phyloP scores from a whole-genome alignment of 2,329 filamentous ascomycete species.

The Aspergillus alliaceus region DNA sequence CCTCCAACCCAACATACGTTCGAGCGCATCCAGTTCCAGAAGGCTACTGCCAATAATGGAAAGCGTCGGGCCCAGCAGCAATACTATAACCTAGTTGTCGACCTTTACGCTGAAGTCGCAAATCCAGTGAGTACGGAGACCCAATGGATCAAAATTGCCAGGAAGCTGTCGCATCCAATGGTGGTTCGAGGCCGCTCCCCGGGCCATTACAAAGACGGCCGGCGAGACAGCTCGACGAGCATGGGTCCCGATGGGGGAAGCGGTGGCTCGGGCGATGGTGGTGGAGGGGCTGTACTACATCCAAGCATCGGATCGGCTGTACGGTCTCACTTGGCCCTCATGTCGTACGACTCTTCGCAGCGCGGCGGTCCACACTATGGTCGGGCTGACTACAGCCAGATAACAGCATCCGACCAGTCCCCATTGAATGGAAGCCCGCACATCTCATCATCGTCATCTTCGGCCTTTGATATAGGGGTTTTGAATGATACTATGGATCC shows the following conservation, averaged over 20 bases:
- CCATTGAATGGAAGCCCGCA: conserved; percentile 40
- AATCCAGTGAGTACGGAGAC: conserved; percentile 40
- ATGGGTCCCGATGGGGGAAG: conserved; percentile 67
- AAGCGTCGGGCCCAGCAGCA: conserved; percentile 88
- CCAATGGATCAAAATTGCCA: conserved; percentile 69
- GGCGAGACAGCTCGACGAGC: conserved; percentile 68
- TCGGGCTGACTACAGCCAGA: conserved; percentile 37
- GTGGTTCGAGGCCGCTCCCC: conserved; percentile 84
- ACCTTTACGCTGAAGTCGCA: conserved; percentile 72
- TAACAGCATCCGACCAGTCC: conserved; percentile 36
- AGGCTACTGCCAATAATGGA: conserved; percentile 89
- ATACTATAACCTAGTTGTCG: conserved; percentile 87
- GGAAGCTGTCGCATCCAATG: conserved; percentile 73
- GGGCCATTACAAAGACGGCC: conserved; percentile 73
- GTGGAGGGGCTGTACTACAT: conserved; percentile 28
- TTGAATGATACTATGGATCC: conserved; percentile 41
- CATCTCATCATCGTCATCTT: conserved; percentile 41
- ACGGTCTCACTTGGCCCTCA: conserved; percentile 33
- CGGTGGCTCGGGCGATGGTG: conserved; percentile 42
- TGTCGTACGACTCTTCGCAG: conserved; percentile 36
- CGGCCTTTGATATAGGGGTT: conserved; percentile 38
- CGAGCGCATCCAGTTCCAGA: conserved; percentile 92
- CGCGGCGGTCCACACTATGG: conserved; percentile 33
- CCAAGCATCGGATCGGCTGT: conserved; percentile 30
- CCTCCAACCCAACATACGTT: conserved; percentile 61